Conservation (phyloP, 176 grass and related monocot species). For the Puya raimondii region DNA sequence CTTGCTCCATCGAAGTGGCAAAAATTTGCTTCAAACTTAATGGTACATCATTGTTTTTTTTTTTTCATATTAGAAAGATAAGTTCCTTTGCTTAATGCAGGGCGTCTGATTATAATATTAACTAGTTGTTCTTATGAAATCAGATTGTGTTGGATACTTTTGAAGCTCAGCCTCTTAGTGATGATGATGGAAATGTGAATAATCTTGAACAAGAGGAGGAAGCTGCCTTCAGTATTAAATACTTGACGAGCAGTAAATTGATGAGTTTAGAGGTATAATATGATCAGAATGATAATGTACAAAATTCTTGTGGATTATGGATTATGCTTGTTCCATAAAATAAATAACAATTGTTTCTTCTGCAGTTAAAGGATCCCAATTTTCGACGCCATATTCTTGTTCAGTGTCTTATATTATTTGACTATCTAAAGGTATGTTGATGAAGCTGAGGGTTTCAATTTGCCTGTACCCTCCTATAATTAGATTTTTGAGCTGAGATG, state of each 20-base stretch:
- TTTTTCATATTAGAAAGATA: not conserved
- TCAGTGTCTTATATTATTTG: conserved; percentile 95
- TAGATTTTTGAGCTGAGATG: too few species aligned
- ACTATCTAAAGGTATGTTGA: conserved; percentile 73
- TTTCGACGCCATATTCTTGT: conserved; percentile 97
- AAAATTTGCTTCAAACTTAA: conserved; percentile 75
- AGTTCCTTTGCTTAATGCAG: not conserved
- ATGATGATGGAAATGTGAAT: conserved; percentile 83
- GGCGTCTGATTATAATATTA: not conserved
- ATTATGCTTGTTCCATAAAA: not conserved
- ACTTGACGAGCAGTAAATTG: conserved; percentile 95
- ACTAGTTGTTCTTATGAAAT: conserved; percentile 6
- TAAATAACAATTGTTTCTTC: conserved; percentile 13
- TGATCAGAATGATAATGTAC: conserved; percentile 11
- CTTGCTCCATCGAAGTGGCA: conserved; percentile 63
- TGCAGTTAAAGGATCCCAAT: conserved; percentile 91
- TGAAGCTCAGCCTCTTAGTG: conserved; percentile 92
- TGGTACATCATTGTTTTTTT: conserved; percentile 27
- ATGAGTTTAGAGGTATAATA: conserved; percentile 93
- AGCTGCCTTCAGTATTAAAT: conserved; percentile 87
- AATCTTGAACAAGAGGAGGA: conserved; percentile 85
- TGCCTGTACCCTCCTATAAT: not conserved
- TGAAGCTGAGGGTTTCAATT: conserved; percentile 13
- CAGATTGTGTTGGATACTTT: conserved; percentile 91
- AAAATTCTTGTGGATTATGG: not conserved